Base-by-base conservation (phyloP, 208 protist species). In the Leishmania arabica region DNA sequence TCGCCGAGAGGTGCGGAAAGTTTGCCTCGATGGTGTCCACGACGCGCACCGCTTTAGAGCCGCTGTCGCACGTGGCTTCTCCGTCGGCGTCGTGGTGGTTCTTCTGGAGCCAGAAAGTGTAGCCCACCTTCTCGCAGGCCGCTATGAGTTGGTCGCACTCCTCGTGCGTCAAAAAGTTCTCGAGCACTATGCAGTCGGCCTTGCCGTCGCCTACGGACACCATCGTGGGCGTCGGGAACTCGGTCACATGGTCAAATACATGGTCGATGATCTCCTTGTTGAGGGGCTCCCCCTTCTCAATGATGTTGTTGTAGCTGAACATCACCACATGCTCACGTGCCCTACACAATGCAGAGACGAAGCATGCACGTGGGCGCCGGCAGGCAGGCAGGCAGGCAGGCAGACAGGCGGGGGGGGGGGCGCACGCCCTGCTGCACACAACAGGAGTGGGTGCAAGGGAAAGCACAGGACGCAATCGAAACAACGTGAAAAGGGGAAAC, bases 281-380 rank as follows among this genome's bases (percentile, higher is more conserved):
- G 27, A 69, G 40, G 3, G 94, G 92, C 65, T 95, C 92, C 42
- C 86, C 81, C 81, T 96, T 97, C 79, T 96, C 90, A 5, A 96
- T 78, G 74, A 97, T 96, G 86, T 97, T 95, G 83, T 95, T 96
- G 86, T 95, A 97, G 80, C 94, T 94, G 81, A 92, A 91, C 79
- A 90, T 82, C 34, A 24, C 27, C 40, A 8, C 45, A 47, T 37
- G 51, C 21, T 45, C 45, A 73, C 19, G 69, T 51, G 47, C 42
- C 27, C 24, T 17, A 51, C 27, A 53, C 15, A 24, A 17, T 8
- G 42, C 11, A 21, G 0, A 40, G 62, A 21, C 45, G 37, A 71
- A 2, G 66, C 66, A 47, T 21, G 9, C 40, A n/a, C 40, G 21
- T 71, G 8, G 6, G 7, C 40, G 31, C 21, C 15, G 27, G 17